A percentile compares a stretch with the other conserved stretches of the same genome.
Evolutionary conservation across 768 basidiomycete genomes (phyloP).

Genomic region (Piloderma croceum): DNA sequence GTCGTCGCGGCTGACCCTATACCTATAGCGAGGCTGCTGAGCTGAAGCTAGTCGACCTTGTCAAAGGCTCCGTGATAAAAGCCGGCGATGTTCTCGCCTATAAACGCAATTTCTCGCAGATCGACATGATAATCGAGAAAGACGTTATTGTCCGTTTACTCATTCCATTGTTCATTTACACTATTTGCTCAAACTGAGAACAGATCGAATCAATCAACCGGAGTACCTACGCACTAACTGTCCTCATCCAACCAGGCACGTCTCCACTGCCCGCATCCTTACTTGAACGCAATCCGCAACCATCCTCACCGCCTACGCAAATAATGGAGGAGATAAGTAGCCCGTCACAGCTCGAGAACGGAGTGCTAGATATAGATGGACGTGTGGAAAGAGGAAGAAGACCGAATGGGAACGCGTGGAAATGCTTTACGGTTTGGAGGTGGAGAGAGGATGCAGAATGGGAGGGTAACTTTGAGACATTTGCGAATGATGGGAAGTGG

Average conservation of each 20-base stretch:
- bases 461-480: constrained; percentile 9
- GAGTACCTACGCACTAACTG: constrained; percentile 34
- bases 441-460: constrained; percentile 32
- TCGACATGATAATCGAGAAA: constrained; percentile 43
- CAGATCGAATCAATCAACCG: constrained; percentile 45
- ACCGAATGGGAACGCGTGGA: constrained; percentile 54
- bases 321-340: constrained; percentile 35
- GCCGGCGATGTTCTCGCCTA: constrained; percentile 54
- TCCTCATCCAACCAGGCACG: constrained; percentile 37
- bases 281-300: constrained; percentile 25
- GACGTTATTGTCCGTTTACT: constrained; percentile 43
- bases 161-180: neutral
- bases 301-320: constrained; percentile 17
- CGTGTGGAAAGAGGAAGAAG: constrained; percentile 37
- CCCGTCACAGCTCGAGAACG: constrained; percentile 47
- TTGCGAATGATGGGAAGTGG: constrained; percentile 28
- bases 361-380: constrained; percentile 46
- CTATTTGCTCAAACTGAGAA: constrained; percentile 1
- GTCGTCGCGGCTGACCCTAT: neutral
- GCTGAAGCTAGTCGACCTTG: constrained; percentile 41
- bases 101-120: constrained; percentile 39
- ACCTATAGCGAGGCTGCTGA: constrained; percentile 34
- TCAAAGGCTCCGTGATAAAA: constrained; percentile 37
- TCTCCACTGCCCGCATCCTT: constrained; percentile 33
- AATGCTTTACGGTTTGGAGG: constrained; percentile 50